Evolutionary conservation across 345 rosid species (phyloP).

Genomic region (Heritiera fomes): DNA sequence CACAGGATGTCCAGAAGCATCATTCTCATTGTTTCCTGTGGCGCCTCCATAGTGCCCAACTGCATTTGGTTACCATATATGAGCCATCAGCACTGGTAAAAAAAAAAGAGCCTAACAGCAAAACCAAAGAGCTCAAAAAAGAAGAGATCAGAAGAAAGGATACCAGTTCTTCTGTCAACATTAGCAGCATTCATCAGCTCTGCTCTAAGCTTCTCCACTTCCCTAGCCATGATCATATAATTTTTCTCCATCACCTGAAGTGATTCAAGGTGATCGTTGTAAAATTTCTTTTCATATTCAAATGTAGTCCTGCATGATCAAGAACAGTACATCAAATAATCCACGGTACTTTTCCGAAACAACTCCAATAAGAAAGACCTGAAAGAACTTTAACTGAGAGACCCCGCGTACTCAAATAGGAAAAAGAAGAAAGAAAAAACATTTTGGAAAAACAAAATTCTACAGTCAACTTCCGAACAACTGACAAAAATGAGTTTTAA

Average conservation of each 20-base stretch:
- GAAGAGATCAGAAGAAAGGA: neutral
- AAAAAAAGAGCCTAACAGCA: neutral
- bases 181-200: slow-evolving; percentile 60
- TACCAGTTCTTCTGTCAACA: slow-evolving; percentile 66
- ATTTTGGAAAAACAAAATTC: neutral
- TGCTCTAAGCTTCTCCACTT: slow-evolving; percentile 90
- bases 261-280: slow-evolving; percentile 87
- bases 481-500: neutral
- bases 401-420: neutral
- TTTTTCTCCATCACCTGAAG: slow-evolving; percentile 93
- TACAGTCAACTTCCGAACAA: neutral
- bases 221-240: slow-evolving; percentile 81
- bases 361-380: neutral
- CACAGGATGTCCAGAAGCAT: slow-evolving; percentile 49
- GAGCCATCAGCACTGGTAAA: slow-evolving; percentile 11
- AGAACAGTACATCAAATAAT: slow-evolving; percentile 1
- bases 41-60: slow-evolving; percentile 61
- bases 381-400: neutral
- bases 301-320: slow-evolving; percentile 67
- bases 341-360: neutral
- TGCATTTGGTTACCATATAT: slow-evolving; percentile 35
- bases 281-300: slow-evolving; percentile 85
- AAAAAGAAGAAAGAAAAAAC: slow-evolving; percentile 9
- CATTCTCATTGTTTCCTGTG: slow-evolving; percentile 49
- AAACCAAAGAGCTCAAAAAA: slow-evolving; percentile 11